phyloP scores from a whole-genome alignment of 805 yeast genomes.

The Maudiozyma turicensis region DNA sequence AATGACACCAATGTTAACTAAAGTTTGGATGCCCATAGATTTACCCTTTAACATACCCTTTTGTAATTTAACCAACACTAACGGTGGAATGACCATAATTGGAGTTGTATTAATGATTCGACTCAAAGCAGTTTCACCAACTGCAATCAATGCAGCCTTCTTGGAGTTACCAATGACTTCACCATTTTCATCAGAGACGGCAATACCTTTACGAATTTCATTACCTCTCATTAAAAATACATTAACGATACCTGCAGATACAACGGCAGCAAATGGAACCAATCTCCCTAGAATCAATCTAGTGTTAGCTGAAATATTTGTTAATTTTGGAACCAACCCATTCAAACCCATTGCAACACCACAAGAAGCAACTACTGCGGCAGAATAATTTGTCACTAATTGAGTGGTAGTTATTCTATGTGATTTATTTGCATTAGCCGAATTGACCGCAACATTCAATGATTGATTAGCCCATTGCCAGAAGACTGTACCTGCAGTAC shows the following conservation, averaged over 20 bases:
- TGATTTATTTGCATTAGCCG: constrained; percentile 91
- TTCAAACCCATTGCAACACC: constrained; percentile 92
- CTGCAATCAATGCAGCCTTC: constrained; percentile 85
- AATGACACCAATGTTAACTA: constrained; percentile 77
- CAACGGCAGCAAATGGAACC: constrained; percentile 98
- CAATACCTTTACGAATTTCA: constrained; percentile 79
- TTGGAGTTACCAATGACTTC: constrained; percentile 66
- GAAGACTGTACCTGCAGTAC: constrained; percentile 81
- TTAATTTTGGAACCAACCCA: constrained; percentile 79
- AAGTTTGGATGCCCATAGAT: constrained; percentile 52
- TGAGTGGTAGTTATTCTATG: constrained; percentile 80
- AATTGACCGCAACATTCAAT: constrained; percentile 90
- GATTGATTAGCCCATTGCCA: constrained; percentile 99
- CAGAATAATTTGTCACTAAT: constrained; percentile 63
- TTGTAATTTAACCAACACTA: constrained; percentile 71
- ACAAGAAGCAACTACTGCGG: constrained; percentile 93
- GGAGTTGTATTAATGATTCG: constrained; percentile 96
- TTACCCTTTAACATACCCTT: constrained; percentile 57
- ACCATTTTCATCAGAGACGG: constrained; percentile 57
- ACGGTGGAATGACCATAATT: constrained; percentile 92
- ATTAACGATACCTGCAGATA: constrained; percentile 90
- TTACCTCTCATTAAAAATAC: constrained; percentile 96
- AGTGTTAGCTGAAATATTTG: constrained; percentile 57
- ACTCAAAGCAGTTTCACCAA: constrained; percentile 93
- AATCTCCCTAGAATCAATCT: constrained; percentile 68